Evolutionary conservation across 345 rosid genomes (phyloP).

Genomic region (Mercurialis annua): DNA sequence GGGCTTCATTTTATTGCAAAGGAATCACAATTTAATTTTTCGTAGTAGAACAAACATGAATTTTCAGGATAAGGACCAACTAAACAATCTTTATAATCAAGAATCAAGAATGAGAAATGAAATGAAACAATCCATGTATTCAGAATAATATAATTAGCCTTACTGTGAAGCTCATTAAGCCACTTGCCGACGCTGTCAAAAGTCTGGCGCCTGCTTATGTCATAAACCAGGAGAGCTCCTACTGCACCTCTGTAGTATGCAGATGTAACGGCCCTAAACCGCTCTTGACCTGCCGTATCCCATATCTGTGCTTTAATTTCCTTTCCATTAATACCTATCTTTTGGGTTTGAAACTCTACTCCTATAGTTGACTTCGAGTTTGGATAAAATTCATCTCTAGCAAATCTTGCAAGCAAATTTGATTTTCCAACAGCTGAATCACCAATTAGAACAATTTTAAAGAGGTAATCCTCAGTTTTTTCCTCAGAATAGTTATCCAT

Average conservation of each 20-base stretch:
- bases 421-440: conserved; percentile 99
- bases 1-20: not conserved
- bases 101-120: not conserved
- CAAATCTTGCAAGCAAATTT: conserved; percentile 95
- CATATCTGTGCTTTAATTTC: conserved; percentile 97
- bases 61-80: not conserved
- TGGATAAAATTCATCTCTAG: conserved; percentile 89
- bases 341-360: conserved; percentile 97
- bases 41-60: not conserved
- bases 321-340: conserved; percentile 80
- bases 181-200: conserved; percentile 88
- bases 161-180: conserved; percentile 98
- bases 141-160: conserved; percentile 25
- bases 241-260: conserved; percentile 98
- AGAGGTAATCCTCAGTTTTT: conserved; percentile 87
- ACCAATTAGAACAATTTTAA: conserved; percentile 85
- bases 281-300: conserved; percentile 99
- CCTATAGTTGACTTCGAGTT: conserved; percentile 96
- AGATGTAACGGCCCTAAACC: conserved; percentile 95
- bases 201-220: conserved; percentile 86
- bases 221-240: conserved; percentile 95
- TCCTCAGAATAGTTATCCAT: conserved; percentile 79
- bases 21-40: not conserved
- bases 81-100: not conserved
- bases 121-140: not conserved